Evolutionary conservation across 192 early-diverging fungal species (phyloP), one percentile per base, ranked within the genome.

Genomic region (Coemansia sp.): DNA sequence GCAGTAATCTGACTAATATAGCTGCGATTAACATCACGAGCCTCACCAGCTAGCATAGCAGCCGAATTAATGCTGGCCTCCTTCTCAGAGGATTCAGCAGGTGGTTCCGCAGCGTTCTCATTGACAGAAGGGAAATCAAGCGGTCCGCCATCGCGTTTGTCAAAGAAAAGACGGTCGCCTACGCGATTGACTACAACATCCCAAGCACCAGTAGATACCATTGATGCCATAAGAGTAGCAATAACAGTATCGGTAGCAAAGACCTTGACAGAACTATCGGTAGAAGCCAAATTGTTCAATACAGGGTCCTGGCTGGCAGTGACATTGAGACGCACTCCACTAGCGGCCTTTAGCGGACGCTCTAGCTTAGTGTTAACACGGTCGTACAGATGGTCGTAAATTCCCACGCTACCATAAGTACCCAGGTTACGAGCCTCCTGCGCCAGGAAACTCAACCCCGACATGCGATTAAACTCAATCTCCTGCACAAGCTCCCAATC

Each of bases 401-500:
- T 76, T 50, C 88, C 85, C 27, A 90, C 78, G 23, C 78, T 76
- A 51, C 97, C 96, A 71, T 94, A 87, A 24, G 86, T 87, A 53
- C 88, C 93, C 86, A 94, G 70, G 69, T 94, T 94, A 42, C 86
- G 84, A n/a, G 89, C 85, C n/a, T 89, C 87, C 11, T 87, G 86
- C 22, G 90, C 87, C 53, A 87, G 86, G 65, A 89, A 95, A 75
- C 86, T 90, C 51, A 95, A 86, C 70, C 92, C 92, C 62, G 82
- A 82, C 81, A 99, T 80, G 22, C 95, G 88, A 58, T 74, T 86
- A 68, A 99, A 96, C 73, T 98, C 95, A 64, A 96, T 91, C 75
- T 98, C 97, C 71, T 97, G 95, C 64, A 94, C 83, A 25, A 97
- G 85, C 68, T 85, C 88, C 97, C 97, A 99, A 55, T 96, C 92